Evolutionary conservation across 1,284 basidiomycete genomes (phyloP), one percentile per base, ranked within the genome.

Genomic region (Coniferiporia weirii): DNA sequence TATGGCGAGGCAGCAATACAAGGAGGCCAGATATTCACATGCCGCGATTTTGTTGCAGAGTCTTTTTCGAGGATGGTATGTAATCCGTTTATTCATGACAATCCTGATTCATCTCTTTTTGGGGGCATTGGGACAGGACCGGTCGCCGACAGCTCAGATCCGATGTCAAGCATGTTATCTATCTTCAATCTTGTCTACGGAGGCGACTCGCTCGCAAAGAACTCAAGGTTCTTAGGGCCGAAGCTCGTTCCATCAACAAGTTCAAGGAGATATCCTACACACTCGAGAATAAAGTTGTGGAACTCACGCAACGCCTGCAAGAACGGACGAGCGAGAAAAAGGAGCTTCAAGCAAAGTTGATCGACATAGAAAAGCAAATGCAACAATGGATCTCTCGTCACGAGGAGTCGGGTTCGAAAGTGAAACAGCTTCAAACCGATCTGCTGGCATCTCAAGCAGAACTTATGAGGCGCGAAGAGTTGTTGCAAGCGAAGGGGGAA

Each of bases 251-350:
- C 0, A 96, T 96, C 35, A 91, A 91, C 65, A 98, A 97, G 72
- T 97, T 97, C 83, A 98, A 99, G 76, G 97, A 99, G 76, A 98
- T 98, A 65, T 98, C 97, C 0, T 99, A 98, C 72, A 87, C 86
- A 67, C 81, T 99, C 62, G 97, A 99, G 78, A 99, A 99, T 82
- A 99, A 99, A 77, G 97, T 99, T 52, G 93, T 99, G 61, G 96
- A 99, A 72, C 89, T 99, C 66, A 99, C 97, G 0, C 97, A 99
- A 72, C 87, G 79, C n/a, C 80, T 99, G 15, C 97, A 99, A 73
- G 89, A 84, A 70, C 87, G 96, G 45, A 95, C 89, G 8, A 84
- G 85, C 64, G 96, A 99, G 76, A 96, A 93, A 79, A 96, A 94
- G 74, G 87, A 87, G 62, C 77, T 99, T 44, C 86, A 90, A 64